Conservation (phyloP, 495 filamentous ascomycete species). For the Friedmanniomyces endolithicus region DNA sequence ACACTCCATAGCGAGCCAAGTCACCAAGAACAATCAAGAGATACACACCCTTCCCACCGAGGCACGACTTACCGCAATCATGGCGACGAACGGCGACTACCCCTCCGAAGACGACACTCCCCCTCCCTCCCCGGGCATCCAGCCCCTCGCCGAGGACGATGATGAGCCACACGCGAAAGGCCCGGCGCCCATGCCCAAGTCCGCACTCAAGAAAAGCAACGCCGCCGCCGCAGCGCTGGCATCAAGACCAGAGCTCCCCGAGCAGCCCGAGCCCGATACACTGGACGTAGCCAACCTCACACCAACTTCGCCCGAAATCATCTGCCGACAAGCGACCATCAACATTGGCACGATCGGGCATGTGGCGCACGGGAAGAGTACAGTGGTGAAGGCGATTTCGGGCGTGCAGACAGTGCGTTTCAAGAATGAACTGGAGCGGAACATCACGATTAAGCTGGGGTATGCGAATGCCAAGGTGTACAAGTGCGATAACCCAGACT, state of each 20-base stretch:
- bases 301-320: conserved; percentile 89
- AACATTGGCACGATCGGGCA: conserved; percentile 99
- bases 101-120: conserved; percentile 41
- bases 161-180: conserved; percentile 25
- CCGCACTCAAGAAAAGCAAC: conserved; percentile 51
- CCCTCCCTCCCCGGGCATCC: conserved; percentile 46
- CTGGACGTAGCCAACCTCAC: conserved; percentile 66
- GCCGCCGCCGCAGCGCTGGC: conserved; percentile 42
- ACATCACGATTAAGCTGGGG: conserved; percentile 98
- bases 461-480: conserved; percentile 99
- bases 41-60: background rate
- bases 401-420: conserved; percentile 97
- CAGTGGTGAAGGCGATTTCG: conserved; percentile 96
- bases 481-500: conserved; percentile 86
- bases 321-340: conserved; percentile 92
- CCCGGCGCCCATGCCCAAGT: conserved; percentile 42
- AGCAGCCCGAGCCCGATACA: conserved; percentile 75
- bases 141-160: conserved; percentile 21
- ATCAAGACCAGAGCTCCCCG: conserved; percentile 50
- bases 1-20: too few relatives aligned
- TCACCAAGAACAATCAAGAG: background rate
- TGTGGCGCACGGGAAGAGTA: conserved; percentile 96
- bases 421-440: conserved; percentile 97
- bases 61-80: conserved; percentile 32
- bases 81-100: conserved; percentile 50